Conservation (phyloP, 2,329 filamentous ascomycete species). For the Colletotrichum cordylinicola region DNA sequence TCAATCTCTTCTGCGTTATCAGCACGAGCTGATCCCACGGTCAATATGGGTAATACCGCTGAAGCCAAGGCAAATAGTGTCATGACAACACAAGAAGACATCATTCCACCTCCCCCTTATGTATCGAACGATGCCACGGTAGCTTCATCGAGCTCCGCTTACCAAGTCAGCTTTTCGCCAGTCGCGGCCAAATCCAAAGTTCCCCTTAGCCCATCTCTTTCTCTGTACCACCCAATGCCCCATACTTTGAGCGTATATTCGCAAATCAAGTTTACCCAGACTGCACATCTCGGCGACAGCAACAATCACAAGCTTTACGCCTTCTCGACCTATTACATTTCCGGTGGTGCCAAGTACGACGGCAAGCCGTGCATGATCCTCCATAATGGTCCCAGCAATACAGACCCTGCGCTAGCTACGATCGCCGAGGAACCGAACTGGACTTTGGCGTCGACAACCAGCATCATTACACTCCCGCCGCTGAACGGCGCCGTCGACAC, state of each 20-base stretch:
- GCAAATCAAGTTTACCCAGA: neutral
- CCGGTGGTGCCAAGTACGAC: neutral
- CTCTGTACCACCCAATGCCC: neutral
- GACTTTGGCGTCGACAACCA: neutral
- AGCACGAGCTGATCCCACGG: rapidly evolving
- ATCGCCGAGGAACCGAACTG: neutral
- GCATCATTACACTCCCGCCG: neutral
- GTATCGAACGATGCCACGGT: neutral
- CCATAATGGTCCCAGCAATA: neutral
- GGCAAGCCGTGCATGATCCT: neutral
- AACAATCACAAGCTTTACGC: neutral
- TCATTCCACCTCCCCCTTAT: neutral
- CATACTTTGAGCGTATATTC: neutral
- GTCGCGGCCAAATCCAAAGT: neutral
- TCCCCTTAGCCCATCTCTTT: neutral
- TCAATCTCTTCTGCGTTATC: neutral
- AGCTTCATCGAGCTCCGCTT: neutral
- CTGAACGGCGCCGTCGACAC: neutral
- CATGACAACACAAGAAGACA: neutral
- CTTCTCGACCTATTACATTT: neutral
- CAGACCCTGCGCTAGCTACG: neutral
- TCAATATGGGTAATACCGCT: neutral
- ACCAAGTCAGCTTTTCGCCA: neutral
- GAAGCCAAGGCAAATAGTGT: neutral
- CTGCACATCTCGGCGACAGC: neutral